phyloP scores from a whole-genome alignment of 768 basidiomycete species.

The Paxillus involutus region DNA sequence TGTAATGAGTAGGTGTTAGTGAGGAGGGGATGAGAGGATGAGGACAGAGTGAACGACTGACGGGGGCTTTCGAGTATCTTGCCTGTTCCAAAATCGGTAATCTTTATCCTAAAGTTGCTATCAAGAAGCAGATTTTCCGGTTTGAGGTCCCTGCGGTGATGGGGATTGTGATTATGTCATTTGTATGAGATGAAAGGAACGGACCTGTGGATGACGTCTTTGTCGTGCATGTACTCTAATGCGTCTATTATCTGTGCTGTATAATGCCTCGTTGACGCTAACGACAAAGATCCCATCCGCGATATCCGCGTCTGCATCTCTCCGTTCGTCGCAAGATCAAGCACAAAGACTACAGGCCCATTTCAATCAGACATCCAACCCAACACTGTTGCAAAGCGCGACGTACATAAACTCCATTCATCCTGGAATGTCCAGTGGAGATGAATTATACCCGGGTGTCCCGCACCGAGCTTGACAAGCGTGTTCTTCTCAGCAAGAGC shows the following conservation, averaged over 20 bases:
- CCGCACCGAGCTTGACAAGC: slow-evolving; percentile 58
- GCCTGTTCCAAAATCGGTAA: slow-evolving; percentile 97
- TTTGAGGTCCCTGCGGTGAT: slow-evolving; percentile 60
- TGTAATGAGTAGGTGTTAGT: slow-evolving; percentile 25
- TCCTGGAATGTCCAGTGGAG: slow-evolving; percentile 88
- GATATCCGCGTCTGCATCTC: slow-evolving; percentile 74
- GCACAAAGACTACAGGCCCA: slow-evolving; percentile 61
- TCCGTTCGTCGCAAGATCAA: slow-evolving; percentile 75
- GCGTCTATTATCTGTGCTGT: slow-evolving; percentile 89
- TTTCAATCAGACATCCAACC: neutral
- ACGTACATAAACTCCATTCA: slow-evolving; percentile 78
- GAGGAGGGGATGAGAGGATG: slow-evolving; percentile 23
- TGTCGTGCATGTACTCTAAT: slow-evolving; percentile 86
- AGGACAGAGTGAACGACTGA: slow-evolving; percentile 30
- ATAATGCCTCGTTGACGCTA: slow-evolving; percentile 77
- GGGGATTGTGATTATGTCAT: slow-evolving; percentile 12
- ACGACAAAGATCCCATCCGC: slow-evolving; percentile 82
- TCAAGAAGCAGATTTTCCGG: slow-evolving; percentile 93
- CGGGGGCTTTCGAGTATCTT: slow-evolving; percentile 63
- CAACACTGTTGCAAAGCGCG: neutral
- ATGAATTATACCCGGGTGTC: slow-evolving; percentile 80
- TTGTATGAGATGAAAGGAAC: slow-evolving; percentile 7
- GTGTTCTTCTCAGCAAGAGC: slow-evolving; percentile 82
- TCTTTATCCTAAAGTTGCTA: slow-evolving; percentile 79
- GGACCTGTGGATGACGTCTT: slow-evolving; percentile 85